Evolutionary conservation across 2,329 filamentous ascomycete genomes (phyloP).

Genomic region (Immersiporthe knoxdaviesiana): DNA sequence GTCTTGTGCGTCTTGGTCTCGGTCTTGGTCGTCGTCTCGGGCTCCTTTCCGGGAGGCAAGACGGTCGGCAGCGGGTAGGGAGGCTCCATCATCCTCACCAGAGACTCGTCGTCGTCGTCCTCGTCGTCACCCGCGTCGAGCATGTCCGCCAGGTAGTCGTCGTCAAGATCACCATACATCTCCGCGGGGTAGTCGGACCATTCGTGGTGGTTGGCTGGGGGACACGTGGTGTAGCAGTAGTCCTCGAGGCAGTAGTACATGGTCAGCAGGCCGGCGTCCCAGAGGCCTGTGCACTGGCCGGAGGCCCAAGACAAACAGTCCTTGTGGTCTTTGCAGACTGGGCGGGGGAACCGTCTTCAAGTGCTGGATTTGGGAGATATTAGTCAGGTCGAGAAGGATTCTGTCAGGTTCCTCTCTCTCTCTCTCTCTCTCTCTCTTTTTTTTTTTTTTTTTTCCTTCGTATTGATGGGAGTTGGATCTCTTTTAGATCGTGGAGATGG

Average conservation of each 20-base stretch:
- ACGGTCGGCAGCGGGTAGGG: background rate
- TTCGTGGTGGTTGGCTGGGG: background rate
- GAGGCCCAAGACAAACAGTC: constrained; percentile 5
- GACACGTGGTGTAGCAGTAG: constrained; percentile 12
- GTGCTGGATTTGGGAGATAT: background rate
- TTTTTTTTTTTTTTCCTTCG: too few species aligned
- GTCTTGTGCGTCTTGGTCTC: background rate
- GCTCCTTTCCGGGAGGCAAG: background rate
- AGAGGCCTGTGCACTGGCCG: background rate
- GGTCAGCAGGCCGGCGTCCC: constrained; percentile 8
- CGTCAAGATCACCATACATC: background rate
- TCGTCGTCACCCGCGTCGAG: background rate
- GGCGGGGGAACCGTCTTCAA: constrained; percentile 4
- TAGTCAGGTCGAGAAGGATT: too few species aligned
- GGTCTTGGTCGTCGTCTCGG: background rate
- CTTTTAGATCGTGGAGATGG: too few species aligned
- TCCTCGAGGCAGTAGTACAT: constrained; percentile 11
- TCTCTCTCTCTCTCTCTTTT: too few species aligned
- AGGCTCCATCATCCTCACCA: background rate
- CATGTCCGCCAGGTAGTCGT: too few species aligned
- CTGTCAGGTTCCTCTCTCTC: too few species aligned
- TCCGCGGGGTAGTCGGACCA: background rate
- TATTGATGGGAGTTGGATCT: too few species aligned
- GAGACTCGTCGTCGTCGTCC: background rate
- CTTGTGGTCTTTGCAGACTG: background rate